Evolutionary conservation across 805 yeast species (phyloP).

Genomic region (Metschnikowia koreensis): DNA sequence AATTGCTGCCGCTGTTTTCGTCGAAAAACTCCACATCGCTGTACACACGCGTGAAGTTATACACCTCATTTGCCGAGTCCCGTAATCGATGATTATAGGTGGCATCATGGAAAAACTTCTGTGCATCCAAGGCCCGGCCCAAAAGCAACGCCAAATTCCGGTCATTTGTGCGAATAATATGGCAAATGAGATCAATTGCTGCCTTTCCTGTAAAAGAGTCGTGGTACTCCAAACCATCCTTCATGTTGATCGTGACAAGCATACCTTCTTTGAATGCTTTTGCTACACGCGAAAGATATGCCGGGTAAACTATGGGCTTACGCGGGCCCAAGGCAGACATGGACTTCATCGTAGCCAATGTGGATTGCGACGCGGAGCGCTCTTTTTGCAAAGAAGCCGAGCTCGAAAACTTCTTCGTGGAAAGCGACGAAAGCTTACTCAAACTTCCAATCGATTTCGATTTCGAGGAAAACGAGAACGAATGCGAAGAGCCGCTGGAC

Average conservation of each 20-base stretch:
- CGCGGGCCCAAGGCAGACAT: slow-evolving; percentile 28
- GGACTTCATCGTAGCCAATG: slow-evolving; percentile 40
- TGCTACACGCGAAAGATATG: slow-evolving; percentile 83
- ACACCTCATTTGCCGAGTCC: slow-evolving; percentile 84
- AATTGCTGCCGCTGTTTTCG: slow-evolving; percentile 20
- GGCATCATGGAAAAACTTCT: slow-evolving; percentile 90
- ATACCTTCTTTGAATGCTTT: slow-evolving; percentile 68
- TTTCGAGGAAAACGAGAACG: slow-evolving; percentile 34
- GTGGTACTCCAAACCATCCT: slow-evolving; percentile 87
- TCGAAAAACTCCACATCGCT: slow-evolving; percentile 45
- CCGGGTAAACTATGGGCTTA: slow-evolving; percentile 83
- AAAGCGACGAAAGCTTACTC: slow-evolving; percentile 38
- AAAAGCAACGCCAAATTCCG: slow-evolving; percentile 83
- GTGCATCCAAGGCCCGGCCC: slow-evolving; percentile 93
- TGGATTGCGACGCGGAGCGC: slow-evolving; percentile 28
- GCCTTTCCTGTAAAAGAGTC: slow-evolving; percentile 92
- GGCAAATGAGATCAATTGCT: slow-evolving; percentile 88
- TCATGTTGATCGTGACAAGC: slow-evolving; percentile 72
- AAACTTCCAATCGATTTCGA: slow-evolving; percentile 43
- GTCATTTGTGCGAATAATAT: slow-evolving; percentile 85
- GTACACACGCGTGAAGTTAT: slow-evolving; percentile 68
- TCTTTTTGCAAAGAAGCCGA: slow-evolving; percentile 34
- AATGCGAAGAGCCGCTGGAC: slow-evolving; percentile 18
- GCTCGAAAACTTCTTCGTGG: slow-evolving; percentile 40
- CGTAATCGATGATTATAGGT: slow-evolving; percentile 90